Conservation (phyloP, 306 rosid genomes). For the barrel medic (Medicago truncatula) region DNA sequence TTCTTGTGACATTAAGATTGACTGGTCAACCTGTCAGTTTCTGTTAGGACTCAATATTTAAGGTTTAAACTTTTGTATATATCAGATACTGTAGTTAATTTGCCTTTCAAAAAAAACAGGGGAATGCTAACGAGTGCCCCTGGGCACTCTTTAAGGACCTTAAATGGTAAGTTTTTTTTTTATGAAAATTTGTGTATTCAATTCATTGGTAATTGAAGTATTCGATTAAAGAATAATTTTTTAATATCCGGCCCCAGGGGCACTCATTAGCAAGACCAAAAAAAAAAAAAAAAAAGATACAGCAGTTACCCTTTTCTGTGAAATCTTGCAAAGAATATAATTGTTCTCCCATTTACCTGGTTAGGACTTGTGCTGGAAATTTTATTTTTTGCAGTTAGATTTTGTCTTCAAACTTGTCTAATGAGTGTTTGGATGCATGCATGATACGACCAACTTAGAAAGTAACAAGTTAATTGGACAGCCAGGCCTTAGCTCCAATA, state of each 20-base stretch:
- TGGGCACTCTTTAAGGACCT: no score
- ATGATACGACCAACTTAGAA: constrained; percentile 25
- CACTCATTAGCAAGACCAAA: no score
- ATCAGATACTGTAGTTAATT: constrained; percentile 1
- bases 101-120: no score
- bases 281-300: not conserved
- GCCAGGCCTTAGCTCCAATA: constrained; percentile 30
- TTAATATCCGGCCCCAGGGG: no score
- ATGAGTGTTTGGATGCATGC: constrained; percentile 24
- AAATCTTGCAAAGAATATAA: constrained; percentile 16
- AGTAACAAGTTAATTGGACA: constrained; percentile 23
- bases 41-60: constrained; percentile 36
- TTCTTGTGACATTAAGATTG: constrained; percentile 15
- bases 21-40: constrained; percentile 23
- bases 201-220: no score
- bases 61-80: constrained; percentile 36
- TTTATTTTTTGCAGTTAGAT: not conserved
- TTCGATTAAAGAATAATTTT: no score
- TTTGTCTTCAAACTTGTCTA: constrained; percentile 34
- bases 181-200: no score
- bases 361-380: constrained; percentile 25
- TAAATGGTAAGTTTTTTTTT: no score
- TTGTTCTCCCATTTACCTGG: constrained; percentile 1
- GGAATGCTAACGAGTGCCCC: no score
- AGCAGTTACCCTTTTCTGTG: constrained; percentile 13